Evolutionary conservation across 2,329 filamentous ascomycete species (phyloP).

Genomic region (Aspergillus tamarii): DNA sequence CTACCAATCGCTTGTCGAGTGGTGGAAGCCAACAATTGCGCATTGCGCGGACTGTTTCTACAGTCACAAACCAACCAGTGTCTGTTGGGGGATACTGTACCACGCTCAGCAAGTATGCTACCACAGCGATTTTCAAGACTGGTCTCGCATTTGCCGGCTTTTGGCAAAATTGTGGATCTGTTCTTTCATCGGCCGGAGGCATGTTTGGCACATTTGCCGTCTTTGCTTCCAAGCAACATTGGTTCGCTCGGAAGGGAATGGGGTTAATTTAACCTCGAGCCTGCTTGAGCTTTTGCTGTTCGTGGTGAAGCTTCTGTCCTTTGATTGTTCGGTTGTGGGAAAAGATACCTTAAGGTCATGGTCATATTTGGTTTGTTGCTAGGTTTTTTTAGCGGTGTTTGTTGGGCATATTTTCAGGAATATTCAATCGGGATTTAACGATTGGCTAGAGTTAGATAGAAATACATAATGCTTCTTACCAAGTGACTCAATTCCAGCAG

Average conservation of each 20-base stretch:
- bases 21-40: neutral
- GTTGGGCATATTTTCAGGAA: neutral
- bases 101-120: constrained; percentile 3
- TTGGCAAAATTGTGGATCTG: constrained; percentile 15
- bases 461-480: neutral
- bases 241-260: constrained; percentile 22
- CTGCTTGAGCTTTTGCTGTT: neutral
- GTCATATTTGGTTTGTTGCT: neutral
- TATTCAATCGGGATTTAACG: neutral
- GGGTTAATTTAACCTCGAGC: constrained; percentile 15
- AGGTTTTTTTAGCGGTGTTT: neutral
- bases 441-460: neutral
- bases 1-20: neutral
- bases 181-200: constrained; percentile 18
- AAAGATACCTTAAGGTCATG: constrained; percentile 2
- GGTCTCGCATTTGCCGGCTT: constrained; percentile 11
- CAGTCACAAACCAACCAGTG: neutral
- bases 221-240: constrained; percentile 20
- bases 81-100: neutral
- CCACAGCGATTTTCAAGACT: constrained; percentile 1
- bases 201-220: constrained; percentile 20
- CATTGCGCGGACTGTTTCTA: neutral
- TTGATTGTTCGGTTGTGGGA: constrained; percentile 2
- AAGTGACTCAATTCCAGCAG: no score
- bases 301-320: neutral